These are phyloP conservation scores for Pyrenochaeta sp. DNA, from an alignment of 2,329 filamentous ascomycete genomes.

Conservation along the genomic window DNA sequence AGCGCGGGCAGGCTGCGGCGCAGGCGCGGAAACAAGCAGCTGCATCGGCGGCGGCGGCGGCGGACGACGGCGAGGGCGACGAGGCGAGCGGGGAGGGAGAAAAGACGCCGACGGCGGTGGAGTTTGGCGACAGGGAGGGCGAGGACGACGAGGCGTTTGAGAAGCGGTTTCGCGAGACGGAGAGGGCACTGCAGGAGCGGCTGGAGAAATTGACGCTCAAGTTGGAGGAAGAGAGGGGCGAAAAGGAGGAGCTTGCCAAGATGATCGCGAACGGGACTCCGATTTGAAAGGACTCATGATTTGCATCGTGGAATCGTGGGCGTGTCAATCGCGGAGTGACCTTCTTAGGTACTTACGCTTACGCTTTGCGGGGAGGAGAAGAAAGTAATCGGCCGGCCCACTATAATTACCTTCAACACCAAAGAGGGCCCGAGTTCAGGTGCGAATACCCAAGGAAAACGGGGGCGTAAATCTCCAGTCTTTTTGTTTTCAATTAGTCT, in stretches of 20 bases:
- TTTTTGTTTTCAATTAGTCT: too few relatives aligned
- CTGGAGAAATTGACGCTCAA: constrained; percentile 40
- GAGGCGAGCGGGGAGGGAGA: constrained; percentile 25
- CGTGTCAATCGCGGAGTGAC: neutral
- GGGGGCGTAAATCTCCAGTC: too few relatives aligned
- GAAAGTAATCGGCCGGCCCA: too few relatives aligned
- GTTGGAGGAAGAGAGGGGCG: constrained; percentile 23
- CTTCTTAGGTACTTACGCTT: constrained; percentile 10
- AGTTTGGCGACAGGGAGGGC: constrained; percentile 14
- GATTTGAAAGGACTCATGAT: neutral
- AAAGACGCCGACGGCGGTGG: constrained; percentile 40
- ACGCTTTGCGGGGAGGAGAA: too few relatives aligned
- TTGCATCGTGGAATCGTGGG: neutral
- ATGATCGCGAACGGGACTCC: neutral
- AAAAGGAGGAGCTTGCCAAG: constrained; percentile 7
- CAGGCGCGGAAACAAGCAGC: constrained; percentile 2
- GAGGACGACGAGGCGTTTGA: constrained; percentile 43
- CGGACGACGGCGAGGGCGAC: constrained; percentile 1
- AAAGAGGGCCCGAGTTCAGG: too few relatives aligned
- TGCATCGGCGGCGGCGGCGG: neutral
- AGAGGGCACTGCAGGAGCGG: constrained; percentile 36
- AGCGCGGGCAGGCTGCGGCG: constrained; percentile 6
- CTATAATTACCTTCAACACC: too few relatives aligned
- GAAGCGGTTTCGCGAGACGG: constrained; percentile 31
- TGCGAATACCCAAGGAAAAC: too few relatives aligned